A percentile compares a stretch with the other conserved stretches of the same genome.
Conservation (phyloP, 371 early-diverging fungal species). For the Nosema granulosis region DNA sequence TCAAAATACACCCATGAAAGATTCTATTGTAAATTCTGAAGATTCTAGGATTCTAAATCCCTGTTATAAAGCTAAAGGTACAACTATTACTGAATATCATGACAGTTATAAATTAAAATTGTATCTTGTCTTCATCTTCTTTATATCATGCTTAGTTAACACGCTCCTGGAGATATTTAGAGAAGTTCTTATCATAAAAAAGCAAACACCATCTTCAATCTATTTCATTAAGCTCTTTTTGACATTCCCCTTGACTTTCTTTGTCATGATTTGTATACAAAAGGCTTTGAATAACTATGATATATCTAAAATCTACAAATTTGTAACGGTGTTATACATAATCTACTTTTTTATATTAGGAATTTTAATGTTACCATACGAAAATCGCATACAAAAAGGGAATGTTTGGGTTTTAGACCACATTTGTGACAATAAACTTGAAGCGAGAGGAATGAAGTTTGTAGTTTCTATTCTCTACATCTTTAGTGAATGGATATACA, state of each 20-base stretch:
- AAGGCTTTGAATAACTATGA: slow-evolving; percentile 32
- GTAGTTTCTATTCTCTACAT: slow-evolving; percentile 48
- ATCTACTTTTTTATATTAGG: slow-evolving; percentile 55
- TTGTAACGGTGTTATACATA: slow-evolving; percentile 36
- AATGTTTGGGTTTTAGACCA: slow-evolving; percentile 26
- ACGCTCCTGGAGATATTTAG: slow-evolving; percentile 60
- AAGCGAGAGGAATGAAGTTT: not conserved
- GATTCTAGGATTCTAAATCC: too few relatives aligned
- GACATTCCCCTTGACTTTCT: slow-evolving; percentile 54
- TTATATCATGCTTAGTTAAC: slow-evolving; percentile 51
- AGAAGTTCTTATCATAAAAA: slow-evolving; percentile 57
- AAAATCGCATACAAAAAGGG: slow-evolving; percentile 35
- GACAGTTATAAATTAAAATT: slow-evolving; percentile 15
- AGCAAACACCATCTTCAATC: slow-evolving; percentile 60
- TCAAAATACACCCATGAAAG: too few relatives aligned
- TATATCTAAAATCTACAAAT: slow-evolving; percentile 50
- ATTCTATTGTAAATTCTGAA: too few relatives aligned
- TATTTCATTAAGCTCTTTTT: slow-evolving; percentile 60
- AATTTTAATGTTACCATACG: slow-evolving; percentile 38
- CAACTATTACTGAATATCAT: too few relatives aligned
- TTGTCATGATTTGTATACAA: slow-evolving; percentile 53
- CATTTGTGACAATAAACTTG: slow-evolving; percentile 44
- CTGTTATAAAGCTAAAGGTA: too few relatives aligned
- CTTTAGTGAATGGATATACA: slow-evolving; percentile 60
- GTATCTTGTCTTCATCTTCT: slow-evolving; percentile 52